Conservation (phyloP, 345 rosid species). For the Xanthoceras sorbifolium region DNA sequence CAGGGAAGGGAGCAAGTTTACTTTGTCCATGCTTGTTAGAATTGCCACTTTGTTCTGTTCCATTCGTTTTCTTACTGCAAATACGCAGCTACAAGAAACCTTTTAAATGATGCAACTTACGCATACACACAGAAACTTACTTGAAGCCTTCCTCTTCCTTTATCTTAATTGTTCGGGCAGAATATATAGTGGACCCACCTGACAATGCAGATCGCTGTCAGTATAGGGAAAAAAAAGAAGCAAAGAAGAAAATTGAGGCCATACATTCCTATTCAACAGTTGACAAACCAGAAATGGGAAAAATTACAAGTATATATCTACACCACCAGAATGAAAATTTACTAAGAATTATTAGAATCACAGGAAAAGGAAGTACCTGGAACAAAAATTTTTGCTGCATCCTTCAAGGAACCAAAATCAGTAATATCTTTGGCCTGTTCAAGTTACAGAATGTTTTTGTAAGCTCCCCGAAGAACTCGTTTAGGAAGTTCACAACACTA, state of each 20-base stretch:
- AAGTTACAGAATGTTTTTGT: slow-evolving; percentile 20
- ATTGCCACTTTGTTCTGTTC: background rate
- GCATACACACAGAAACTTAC: slow-evolving; percentile 39
- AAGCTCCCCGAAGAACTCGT: slow-evolving; percentile 15
- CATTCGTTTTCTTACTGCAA: background rate
- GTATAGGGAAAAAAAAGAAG: slow-evolving; percentile 6
- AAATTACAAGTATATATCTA: background rate
- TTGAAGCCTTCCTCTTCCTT: slow-evolving; percentile 85
- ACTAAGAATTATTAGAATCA: background rate
- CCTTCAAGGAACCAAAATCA: slow-evolving; percentile 81
- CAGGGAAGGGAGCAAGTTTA: background rate
- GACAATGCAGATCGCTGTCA: slow-evolving; percentile 22
- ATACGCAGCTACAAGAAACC: background rate
- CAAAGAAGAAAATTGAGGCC: slow-evolving; percentile 7
- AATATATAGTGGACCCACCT: slow-evolving; percentile 76
- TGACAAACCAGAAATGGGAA: background rate
- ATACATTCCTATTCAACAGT: background rate
- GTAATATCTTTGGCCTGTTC: slow-evolving; percentile 82
- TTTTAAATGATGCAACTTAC: background rate
- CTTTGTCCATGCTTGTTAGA: background rate
- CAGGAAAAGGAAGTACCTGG: slow-evolving; percentile 52
- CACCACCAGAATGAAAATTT: background rate
- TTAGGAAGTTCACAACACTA: slow-evolving; percentile 11
- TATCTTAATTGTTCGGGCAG: slow-evolving; percentile 87
- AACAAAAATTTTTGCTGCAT: slow-evolving; percentile 79